phyloP scores from a whole-genome alignment of 139 green algal genomes.

The Closterium sp. region DNA sequence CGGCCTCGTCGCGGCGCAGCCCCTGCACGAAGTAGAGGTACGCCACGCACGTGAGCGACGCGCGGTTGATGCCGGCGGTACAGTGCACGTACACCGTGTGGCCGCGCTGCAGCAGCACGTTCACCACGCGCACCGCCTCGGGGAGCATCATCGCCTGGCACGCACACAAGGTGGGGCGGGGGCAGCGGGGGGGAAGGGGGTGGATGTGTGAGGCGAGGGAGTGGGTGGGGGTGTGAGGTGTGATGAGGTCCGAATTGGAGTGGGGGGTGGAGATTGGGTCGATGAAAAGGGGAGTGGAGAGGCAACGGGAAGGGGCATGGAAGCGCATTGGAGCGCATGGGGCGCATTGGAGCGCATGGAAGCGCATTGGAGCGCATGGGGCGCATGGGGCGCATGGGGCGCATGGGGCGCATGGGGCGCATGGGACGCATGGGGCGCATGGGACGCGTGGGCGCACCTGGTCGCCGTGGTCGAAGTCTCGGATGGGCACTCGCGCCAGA shows the following conservation, averaged over 20 bases:
- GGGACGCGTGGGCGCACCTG: constrained; percentile 66
- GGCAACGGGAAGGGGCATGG: constrained; percentile 60
- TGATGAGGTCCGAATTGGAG: neutral
- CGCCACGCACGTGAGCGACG: constrained; percentile 65
- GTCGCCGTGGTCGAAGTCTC: constrained; percentile 76
- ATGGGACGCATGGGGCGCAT: constrained; percentile 69
- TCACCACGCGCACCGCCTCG: constrained; percentile 65
- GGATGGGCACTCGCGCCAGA: constrained; percentile 59
- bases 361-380: constrained; percentile 76
- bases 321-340: constrained; percentile 66
- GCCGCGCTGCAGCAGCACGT: constrained; percentile 56
- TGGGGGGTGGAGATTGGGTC: neutral
- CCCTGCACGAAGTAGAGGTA: constrained; percentile 68
- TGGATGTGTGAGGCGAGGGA: neutral
- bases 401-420: constrained; percentile 72
- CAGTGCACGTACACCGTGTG: constrained; percentile 75
- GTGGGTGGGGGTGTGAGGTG: neutral
- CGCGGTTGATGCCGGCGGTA: constrained; percentile 79
- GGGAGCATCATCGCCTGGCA: constrained; percentile 68
- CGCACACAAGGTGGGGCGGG: neutral
- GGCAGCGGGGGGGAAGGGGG: neutral
- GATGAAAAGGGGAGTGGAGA: neutral
- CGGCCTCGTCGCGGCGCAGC: constrained; percentile 39
- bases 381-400: constrained; percentile 68
- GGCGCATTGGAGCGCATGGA: constrained; percentile 78